Evolutionary conservation across 2,329 filamentous ascomycete species (phyloP), one percentile per base, ranked within the genome.

Genomic region (Aspergillus sp.): DNA sequence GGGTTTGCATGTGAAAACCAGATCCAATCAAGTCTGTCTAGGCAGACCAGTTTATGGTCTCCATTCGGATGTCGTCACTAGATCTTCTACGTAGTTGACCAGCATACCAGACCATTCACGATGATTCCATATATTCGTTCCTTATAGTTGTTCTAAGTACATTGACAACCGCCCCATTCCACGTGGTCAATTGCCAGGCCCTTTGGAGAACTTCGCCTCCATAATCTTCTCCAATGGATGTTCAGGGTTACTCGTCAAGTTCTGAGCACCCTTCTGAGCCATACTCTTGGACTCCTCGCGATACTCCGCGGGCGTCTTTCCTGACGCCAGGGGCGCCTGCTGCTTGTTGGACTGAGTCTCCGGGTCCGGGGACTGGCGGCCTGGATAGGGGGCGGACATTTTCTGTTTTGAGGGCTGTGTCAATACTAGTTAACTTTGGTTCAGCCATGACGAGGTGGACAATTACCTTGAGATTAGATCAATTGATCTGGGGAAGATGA

Each of bases 311-410:
- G 81, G 77, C 45, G 82, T 81, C 61, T 85, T 79, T 52, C 84
- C 83, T 0, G 78, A 74, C n/a, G 71, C 82, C 2, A 84, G 78
- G 11, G 81, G 67, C 6, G 82, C 82, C 58, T 82, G 75, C 76
- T 94, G 89, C 50, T 77, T 73, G 54, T 82, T 86, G 34, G 79
- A 76, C 74, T 90, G 88, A 60, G 71, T 68, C 76, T 89, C 85
- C 23, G 89, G 88, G 48, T 85, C 76, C 57, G 91, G 91, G 29
- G 91, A 96, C 75, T 96, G 82, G 67, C 86, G 86, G 70, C 89
- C 88, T 73, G 82, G 73, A 66, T 78, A 75, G 59, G 76, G 81
- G 52, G 81, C 79, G 63, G 88, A 86, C 88, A 91, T 69, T 46
- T 49, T 64, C 21, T 14, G 47, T 47, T 32, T 45, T 50, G 7